These are phyloP conservation scores for Penicillium sp. DNA, from an alignment of 2,329 filamentous ascomycete species.

Conservation along the genomic window DNA sequence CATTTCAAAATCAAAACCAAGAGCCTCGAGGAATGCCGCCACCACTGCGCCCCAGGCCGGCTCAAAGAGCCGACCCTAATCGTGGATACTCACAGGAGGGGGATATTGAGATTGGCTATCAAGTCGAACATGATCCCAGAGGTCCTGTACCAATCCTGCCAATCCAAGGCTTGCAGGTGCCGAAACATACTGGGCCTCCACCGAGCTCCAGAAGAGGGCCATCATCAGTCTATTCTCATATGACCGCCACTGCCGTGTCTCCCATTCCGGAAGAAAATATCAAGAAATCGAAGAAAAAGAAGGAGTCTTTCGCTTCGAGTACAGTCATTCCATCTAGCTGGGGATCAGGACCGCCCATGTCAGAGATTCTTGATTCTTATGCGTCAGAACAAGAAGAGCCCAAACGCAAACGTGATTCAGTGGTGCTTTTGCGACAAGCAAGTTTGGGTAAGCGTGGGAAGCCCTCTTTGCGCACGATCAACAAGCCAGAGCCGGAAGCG, in stretches of 20 bases:
- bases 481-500: conserved; percentile 5
- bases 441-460: conserved; percentile 41
- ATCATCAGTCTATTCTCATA: conserved; percentile 52
- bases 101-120: conserved; percentile 11
- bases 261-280: conserved; percentile 69
- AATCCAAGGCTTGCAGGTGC: conserved; percentile 11
- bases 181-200: conserved; percentile 25
- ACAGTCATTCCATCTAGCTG: conserved; percentile 68
- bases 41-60: conserved; percentile 35
- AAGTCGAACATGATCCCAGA: conserved; percentile 11
- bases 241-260: conserved; percentile 59
- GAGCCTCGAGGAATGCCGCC: conserved; percentile 33
- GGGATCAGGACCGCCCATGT: conserved; percentile 49
- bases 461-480: conserved; percentile 39
- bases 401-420: conserved; percentile 20
- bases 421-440: conserved; percentile 35
- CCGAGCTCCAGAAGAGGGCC: conserved; percentile 28
- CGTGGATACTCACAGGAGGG: conserved; percentile 2
- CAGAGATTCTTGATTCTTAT: conserved; percentile 40
- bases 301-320: conserved; percentile 65
- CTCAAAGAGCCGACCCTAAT: conserved; percentile 21
- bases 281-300: conserved; percentile 46
- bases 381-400: conserved; percentile 23
- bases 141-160: conserved; percentile 10
- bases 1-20: not conserved